Conservation (phyloP, 73 alveolate species). For the Paramecium bursaria region DNA sequence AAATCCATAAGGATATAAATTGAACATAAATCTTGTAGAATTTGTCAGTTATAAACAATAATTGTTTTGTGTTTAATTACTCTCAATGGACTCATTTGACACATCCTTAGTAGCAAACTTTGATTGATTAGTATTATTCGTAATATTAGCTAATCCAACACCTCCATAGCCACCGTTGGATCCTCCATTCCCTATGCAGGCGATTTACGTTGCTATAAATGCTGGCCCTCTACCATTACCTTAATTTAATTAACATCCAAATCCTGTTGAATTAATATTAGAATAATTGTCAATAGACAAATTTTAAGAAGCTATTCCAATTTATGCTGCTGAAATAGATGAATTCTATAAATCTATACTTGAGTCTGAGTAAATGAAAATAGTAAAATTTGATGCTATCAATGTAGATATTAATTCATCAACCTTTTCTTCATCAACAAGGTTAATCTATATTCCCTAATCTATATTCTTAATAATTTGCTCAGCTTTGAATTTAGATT, state of each 20-base stretch:
- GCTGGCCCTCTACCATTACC: constrained; percentile 58
- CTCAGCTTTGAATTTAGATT: not conserved
- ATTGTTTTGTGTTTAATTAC: not conserved
- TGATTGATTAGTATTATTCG: too few relatives aligned
- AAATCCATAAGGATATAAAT: constrained; percentile 58
- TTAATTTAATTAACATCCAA: not conserved
- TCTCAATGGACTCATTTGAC: too few relatives aligned
- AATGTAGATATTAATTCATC: not conserved
- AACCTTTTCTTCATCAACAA: not conserved
- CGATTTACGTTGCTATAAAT: not conserved
- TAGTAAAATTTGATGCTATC: not conserved
- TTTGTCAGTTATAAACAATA: constrained; percentile 15
- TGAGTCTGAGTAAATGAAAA: not conserved
- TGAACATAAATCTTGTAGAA: constrained; percentile 51
- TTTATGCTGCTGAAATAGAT: not conserved
- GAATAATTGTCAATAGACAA: not conserved
- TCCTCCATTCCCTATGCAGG: constrained; percentile 48
- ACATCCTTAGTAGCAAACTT: too few relatives aligned
- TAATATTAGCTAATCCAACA: too few relatives aligned
- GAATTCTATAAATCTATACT: not conserved
- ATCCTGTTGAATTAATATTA: not conserved
- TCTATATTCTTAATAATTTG: too few relatives aligned
- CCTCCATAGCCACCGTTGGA: constrained; percentile 57
- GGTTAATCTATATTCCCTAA: too few relatives aligned
- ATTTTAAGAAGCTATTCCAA: not conserved